Percentiles rank a stretch among this genome's conserved stretches.
Evolutionary conservation across 2,329 filamentous ascomycete species (phyloP).

Genomic region (Pseudogymnoascus sp.): DNA sequence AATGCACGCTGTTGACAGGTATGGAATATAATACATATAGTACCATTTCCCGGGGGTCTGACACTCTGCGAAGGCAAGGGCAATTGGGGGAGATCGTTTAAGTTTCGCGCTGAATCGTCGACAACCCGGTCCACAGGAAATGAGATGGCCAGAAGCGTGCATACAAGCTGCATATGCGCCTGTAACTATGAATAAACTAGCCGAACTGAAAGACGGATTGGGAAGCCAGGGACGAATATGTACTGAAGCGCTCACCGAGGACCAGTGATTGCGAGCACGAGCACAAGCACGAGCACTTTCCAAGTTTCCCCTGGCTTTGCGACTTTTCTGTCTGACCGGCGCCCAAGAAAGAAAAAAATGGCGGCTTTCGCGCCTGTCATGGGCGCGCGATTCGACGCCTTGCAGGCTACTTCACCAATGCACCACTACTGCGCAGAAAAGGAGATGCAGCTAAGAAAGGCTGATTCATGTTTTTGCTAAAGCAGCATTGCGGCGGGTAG

Average conservation of each 20-base stretch:
- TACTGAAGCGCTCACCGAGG: slow-evolving; percentile 4
- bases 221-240: neutral
- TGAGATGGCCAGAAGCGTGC: slow-evolving; percentile 3
- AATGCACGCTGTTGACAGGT: neutral
- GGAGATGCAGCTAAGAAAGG: neutral
- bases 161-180: slow-evolving; percentile 6
- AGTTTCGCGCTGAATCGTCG: slow-evolving; percentile 5
- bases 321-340: neutral
- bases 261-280: neutral
- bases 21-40: neutral
- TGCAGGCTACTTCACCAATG: too few species aligned
- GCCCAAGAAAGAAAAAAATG: neutral
- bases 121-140: slow-evolving; percentile 7
- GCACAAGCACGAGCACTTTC: neutral
- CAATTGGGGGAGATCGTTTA: neutral
- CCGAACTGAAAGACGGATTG: neutral
- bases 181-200: slow-evolving; percentile 7
- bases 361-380: slow-evolving; percentile 5
- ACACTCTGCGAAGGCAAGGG: neutral
- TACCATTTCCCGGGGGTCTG: neutral
- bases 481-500: slow-evolving; percentile 9
- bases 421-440: neutral
- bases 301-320: neutral
- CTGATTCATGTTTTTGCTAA: neutral
- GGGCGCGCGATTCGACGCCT: neutral